Base-by-base conservation (phyloP, 805 yeast genomes). In the Hemisphaericaspora nanyangensis region DNA sequence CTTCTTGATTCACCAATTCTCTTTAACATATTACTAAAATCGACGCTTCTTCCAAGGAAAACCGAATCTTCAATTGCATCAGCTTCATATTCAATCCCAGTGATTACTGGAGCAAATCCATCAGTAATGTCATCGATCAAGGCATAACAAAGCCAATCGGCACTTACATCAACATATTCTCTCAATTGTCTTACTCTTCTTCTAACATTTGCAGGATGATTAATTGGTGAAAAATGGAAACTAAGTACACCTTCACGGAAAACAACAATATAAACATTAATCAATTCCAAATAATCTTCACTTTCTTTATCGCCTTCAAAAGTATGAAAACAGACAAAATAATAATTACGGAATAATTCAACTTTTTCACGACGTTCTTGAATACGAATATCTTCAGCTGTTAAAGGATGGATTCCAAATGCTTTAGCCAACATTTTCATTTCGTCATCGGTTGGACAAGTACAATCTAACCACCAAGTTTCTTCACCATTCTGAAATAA, bases 351-450 rank as follows among this genome's bases (percentile, higher is more conserved):
- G 74, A 91, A 91, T 45, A 91, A 70, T 64, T 91, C 99, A 22
- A 91, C 97, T 63, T 91, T 91, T 68, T 91, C 99, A 65, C 99
- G 89, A 17, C 96, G 79, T 66, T 91, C 99, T 65, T 90, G 95
- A 79, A 88, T 85, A 41, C 96, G 72, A 48, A 91, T 90, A 80
- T 91, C 99, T 66, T 91, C 99, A 1, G 96, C 89, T 0, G 99
- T 91, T 70, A 91, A 80, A 22, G 99, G 99, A 70, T 91, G 99
- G 64, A 91, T 87, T 7, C 96, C 96, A 61, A 91, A 91, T 0
- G 97, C 93, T 53, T 90, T 90, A 7, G 96, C 83, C 29, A 93
- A 60, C 51, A 86, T 81, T 56, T 85, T 85, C 96, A 93, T 88
- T 63, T 93, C 99, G 16, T 81, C 80, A 56, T 91, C 98, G 0